A percentile compares a stretch with the other conserved stretches of the same genome.
phyloP scores from a whole-genome alignment of 2,329 filamentous ascomycete species.

The Decorospora gaudefroyi region DNA sequence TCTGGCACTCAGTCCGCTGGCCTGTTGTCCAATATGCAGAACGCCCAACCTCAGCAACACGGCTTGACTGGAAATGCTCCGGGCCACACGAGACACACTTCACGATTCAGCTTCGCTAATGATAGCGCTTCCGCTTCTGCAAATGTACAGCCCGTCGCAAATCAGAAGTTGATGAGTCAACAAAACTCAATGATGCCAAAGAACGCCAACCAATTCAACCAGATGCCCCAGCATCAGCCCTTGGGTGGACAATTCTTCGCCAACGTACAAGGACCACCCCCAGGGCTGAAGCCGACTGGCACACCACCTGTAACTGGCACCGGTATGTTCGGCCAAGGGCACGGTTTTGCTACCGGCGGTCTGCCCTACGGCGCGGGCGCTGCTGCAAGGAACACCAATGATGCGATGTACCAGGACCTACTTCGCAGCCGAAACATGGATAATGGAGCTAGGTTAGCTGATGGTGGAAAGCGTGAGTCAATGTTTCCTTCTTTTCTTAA shows the following conservation, averaged over 20 bases:
- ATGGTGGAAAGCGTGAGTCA: slow-evolving; percentile 97
- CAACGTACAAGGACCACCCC: slow-evolving; percentile 87
- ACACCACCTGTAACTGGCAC: slow-evolving; percentile 82
- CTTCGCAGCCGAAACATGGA: slow-evolving; percentile 68
- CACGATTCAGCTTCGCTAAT: slow-evolving; percentile 84
- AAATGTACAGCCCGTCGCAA: slow-evolving; percentile 75
- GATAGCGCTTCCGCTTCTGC: slow-evolving; percentile 65
- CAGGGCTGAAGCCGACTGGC: slow-evolving; percentile 90
- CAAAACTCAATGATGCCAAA: slow-evolving; percentile 83
- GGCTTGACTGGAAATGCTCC: slow-evolving; percentile 62
- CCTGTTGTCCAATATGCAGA: slow-evolving; percentile 54
- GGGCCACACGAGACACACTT: slow-evolving; percentile 80
- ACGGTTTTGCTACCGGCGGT: slow-evolving; percentile 73
- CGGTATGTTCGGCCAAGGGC: slow-evolving; percentile 87
- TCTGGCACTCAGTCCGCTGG: slow-evolving; percentile 57
- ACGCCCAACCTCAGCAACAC: slow-evolving; percentile 56
- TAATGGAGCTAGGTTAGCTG: slow-evolving; percentile 72
- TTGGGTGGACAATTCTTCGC: slow-evolving; percentile 74
- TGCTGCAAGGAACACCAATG: slow-evolving; percentile 73
- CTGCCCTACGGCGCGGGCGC: slow-evolving; percentile 65
- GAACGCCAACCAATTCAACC: slow-evolving; percentile 54
- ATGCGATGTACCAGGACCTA: slow-evolving; percentile 76
- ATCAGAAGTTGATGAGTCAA: slow-evolving; percentile 79
- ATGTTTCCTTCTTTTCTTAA: slow-evolving; percentile 90
- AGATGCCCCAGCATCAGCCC: slow-evolving; percentile 58